A percentile compares a stretch with the other conserved stretches of the same genome.
Evolutionary conservation across 1,284 basidiomycete species (phyloP).

Genomic region (Papiliotrema fonsecae): DNA sequence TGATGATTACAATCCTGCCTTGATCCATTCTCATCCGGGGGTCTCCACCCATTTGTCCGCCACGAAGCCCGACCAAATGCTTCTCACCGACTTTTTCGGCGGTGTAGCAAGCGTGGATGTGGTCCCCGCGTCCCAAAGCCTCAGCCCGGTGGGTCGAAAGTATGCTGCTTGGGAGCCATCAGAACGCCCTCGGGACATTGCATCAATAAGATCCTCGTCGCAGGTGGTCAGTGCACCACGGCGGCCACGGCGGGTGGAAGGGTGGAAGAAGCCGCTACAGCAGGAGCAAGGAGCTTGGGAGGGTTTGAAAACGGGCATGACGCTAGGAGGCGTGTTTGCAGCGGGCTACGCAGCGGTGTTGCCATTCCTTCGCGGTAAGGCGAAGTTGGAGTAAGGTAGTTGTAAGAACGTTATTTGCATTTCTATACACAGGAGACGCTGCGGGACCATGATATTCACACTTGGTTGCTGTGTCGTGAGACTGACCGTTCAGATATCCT

Average conservation of each 20-base stretch:
- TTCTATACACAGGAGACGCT: no score
- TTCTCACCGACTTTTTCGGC: constrained; percentile 93
- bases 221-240: background rate
- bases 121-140: background rate
- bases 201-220: background rate
- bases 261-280: background rate
- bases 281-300: background rate
- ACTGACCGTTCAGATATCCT: constrained; percentile 12
- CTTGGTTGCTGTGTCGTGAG: no score
- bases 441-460: no score
- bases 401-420: no score
- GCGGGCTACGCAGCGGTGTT: no score
- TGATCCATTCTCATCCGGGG: constrained; percentile 79
- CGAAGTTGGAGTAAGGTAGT: no score
- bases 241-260: background rate
- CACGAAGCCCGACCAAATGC: constrained; percentile 58
- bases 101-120: constrained; percentile 79
- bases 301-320: background rate
- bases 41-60: constrained; percentile 78
- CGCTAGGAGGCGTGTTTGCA: background rate
- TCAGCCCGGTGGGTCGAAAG: background rate
- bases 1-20: constrained; percentile 65
- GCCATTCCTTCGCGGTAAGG: no score
- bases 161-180: background rate
- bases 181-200: background rate